A percentile compares a stretch with the other conserved stretches of the same genome.
Evolutionary conservation across 495 filamentous ascomycete genomes (phyloP).

Genomic region (Entonaema liquescens): DNA sequence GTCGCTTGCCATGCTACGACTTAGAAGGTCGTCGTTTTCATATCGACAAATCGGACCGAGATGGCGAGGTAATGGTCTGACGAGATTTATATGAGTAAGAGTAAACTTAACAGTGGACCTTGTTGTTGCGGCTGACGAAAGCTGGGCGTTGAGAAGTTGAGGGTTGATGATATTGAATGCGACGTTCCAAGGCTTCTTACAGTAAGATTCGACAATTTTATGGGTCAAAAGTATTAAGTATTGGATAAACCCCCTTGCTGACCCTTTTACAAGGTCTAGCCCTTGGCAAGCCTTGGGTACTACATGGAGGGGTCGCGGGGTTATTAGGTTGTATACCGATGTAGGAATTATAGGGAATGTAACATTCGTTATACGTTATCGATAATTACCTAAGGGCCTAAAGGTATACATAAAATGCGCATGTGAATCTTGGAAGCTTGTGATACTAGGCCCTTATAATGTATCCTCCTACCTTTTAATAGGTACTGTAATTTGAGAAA

Average conservation of each 20-base stretch:
- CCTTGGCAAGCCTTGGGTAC: not conserved
- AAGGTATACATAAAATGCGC: too few relatives aligned
- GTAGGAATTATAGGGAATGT: too few relatives aligned
- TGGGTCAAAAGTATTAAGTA: slow-evolving; percentile 26
- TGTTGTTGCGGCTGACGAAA: slow-evolving; percentile 11
- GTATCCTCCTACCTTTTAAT: too few relatives aligned
- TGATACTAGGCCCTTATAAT: too few relatives aligned
- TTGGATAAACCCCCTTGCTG: too few relatives aligned
- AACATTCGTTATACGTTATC: too few relatives aligned
- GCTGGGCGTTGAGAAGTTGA: slow-evolving; percentile 4
- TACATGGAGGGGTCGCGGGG: slow-evolving; percentile 26
- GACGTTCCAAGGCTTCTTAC: slow-evolving; percentile 40
- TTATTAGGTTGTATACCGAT: not conserved
- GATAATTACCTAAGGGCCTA: not conserved
- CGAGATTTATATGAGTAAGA: slow-evolving; percentile 24
- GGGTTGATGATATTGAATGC: slow-evolving; percentile 18
- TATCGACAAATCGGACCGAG: not conserved
- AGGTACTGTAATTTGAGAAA: too few relatives aligned
- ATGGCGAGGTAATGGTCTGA: not conserved
- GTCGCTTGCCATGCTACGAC: slow-evolving; percentile 22
- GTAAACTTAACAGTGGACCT: slow-evolving; percentile 7
- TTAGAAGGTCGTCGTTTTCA: not conserved
- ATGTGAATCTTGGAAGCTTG: too few relatives aligned
- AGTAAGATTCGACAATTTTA: slow-evolving; percentile 34
- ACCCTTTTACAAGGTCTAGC: too few relatives aligned